A percentile compares a stretch with the other conserved stretches of the same genome.
Conservation (phyloP, 306 rosid species). For the Dalbergia cultrata region DNA sequence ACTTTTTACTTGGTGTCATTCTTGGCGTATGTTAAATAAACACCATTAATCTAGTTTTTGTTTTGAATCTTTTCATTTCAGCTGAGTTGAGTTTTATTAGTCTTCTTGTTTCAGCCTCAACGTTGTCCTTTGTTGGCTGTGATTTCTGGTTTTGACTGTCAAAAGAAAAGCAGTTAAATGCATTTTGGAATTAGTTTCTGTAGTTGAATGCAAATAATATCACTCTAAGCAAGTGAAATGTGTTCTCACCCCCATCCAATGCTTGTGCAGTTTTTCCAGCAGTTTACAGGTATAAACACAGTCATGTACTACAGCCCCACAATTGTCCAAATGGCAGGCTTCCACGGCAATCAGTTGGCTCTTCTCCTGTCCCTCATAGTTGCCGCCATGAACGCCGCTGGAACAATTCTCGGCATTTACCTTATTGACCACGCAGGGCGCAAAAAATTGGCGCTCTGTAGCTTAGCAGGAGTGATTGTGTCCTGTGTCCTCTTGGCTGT, state of each 20-base stretch:
- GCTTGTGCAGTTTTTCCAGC: conserved; percentile 83
- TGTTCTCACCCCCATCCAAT: conserved; percentile 42
- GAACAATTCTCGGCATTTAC: conserved; percentile 82
- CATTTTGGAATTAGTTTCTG: conserved; percentile 11
- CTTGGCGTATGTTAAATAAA: conserved; percentile 16
- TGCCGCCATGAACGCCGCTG: conserved; percentile 86
- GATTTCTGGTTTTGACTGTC: conserved; percentile 9
- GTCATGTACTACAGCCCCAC: conserved; percentile 99
- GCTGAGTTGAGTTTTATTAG: conserved; percentile 2
- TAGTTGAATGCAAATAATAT: conserved; percentile 11
- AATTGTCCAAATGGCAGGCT: conserved; percentile 96
- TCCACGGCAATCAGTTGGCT: conserved; percentile 75
- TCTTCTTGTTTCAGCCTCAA: not conserved
- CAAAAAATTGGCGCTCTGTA: conserved; percentile 75
- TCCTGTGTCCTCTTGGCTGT: conserved; percentile 66
- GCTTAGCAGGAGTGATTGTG: conserved; percentile 74
- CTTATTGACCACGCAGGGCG: conserved; percentile 83
- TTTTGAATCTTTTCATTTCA: conserved; percentile 14
- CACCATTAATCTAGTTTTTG: not conserved
- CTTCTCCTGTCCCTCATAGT: conserved; percentile 81
- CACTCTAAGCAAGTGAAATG: conserved; percentile 7
- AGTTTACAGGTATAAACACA: conserved; percentile 92
- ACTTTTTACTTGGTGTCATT: conserved; percentile 1
- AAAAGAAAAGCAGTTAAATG: conserved; percentile 14
- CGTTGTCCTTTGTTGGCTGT: not conserved